Base-by-base conservation (phyloP, 805 yeast genomes). In the Ogataea minuta region DNA sequence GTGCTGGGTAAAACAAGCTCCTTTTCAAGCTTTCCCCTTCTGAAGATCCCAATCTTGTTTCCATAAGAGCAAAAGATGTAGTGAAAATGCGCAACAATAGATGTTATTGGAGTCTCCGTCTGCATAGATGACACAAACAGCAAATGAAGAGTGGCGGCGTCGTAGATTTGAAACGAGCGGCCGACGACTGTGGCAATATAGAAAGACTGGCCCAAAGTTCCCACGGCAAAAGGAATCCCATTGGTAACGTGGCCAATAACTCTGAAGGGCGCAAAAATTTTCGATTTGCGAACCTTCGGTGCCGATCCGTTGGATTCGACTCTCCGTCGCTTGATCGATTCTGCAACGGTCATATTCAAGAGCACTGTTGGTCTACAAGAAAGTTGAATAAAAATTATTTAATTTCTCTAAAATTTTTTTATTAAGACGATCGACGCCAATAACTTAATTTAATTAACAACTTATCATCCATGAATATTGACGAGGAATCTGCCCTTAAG, bases 171-270 rank as follows among this genome's bases (percentile, higher is more conserved):
- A 67, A 93, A 87, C 1, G 91, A 74, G 37, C 79, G 72, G 3
- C 97, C 98, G 15, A 93, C 96, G 31, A 86, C 80, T 0, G 98
- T 91, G 12, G 83, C 95, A 27, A 88, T 77, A 54, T 90, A 84
- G 54, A 84, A 90, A 1, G 95, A 79, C 11, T 86, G 74, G 36
- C 99, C 99, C 43, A 91, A 71, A 2, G 91, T 79, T 19, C 98
- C 95, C 14, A 88, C 70, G 6, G 96, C 85, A 58, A 90, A 87
- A 3, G 98, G 98, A 2, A 74, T 70, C 25, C 77, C 81, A 57
- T 87, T 87, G 20, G 96, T 74, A n/a, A 95, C 95, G 56, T 87
- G 80, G 4, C 99, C 99, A 17, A 93, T 68, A 12, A 75, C 84
- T 64, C 96, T 70, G 59, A 86, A 89, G 0, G 96, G 96, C 14